Base-by-base conservation (phyloP, 805 yeast genomes). In the Yamadazyma endophytica region DNA sequence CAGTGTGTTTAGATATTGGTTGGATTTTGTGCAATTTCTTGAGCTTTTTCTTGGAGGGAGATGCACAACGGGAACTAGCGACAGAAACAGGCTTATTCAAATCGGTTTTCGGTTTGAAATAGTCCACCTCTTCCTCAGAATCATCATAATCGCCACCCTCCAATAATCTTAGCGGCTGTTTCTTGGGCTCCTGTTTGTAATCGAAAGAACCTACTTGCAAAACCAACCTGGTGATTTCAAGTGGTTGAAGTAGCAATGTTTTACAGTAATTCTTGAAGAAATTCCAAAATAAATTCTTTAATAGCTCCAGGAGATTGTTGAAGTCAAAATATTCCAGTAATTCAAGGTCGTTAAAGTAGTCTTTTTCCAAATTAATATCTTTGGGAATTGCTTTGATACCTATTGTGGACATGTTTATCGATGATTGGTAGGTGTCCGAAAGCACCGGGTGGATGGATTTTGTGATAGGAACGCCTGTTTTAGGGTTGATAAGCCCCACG, bases 191-290 rank as follows among this genome's bases (percentile, higher is more conserved):
- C n/a, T 25, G 31, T 9, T 35, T 32, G 32, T 51, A 46, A 17
- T 60, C 55, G 50, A 82, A 79, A 19, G 71, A 74, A 3, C 95
- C 95, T 9, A 85, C 82, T 55, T 92, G 97, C 35, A 88, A 58
- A 17, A 89, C 64, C 42, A 86, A 67, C 33, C 90, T 69, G 4
- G 84, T 75, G 12, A 85, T 82, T 45, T 90, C 97, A 55, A 89
- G 80, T 2, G 98, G 97, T 56, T 92, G 97, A 13, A 85, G 73
- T 6, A 84, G 51, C 19, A 87, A 54, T 26, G 80, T 76, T 37
- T 77, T 78, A 33, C 77, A 55, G 60, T 92, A 90, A 42, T 79
- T 81, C 42, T 76, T 75, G 30, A 79, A 47, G 39, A 86, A 76
- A 26, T 82, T 76, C 50, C 71, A 65, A 15, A 77, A 56, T 37